Base-by-base conservation (phyloP, 2,329 filamentous ascomycete species). In the Pyricularia sp. region DNA sequence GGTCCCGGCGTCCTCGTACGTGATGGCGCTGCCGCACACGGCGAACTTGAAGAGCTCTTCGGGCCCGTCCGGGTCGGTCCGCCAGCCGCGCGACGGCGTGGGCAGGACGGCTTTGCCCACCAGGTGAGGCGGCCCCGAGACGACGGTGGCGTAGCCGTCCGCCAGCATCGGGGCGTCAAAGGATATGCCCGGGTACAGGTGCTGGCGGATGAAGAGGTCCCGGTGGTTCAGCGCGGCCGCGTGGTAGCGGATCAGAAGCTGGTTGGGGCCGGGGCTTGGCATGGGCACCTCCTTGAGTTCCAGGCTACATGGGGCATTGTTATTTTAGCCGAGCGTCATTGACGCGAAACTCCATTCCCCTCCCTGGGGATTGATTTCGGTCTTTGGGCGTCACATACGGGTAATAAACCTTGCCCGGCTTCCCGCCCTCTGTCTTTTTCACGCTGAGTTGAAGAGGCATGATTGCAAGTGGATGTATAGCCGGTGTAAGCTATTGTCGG, bases 151-250 rank as follows among this genome's bases (percentile, higher is more conserved):
- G 70, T 84, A 87, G 68, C 91, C 93, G 73, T 97, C 93, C 66
- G 92, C 86, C 30, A 96, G 83, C 57, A 97, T 78, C 0, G 93
- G 91, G 6, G 87, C 81, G 66, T 84, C 82, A 75, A 96, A 96
- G 13, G 89, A 88, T 64, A 91, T 88, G 70, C 85, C 88, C 0
- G 93, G 93, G 79, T 97, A 97, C 55, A 96, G 85, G 72, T 93
- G 88, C 75, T 94, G 92, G 65, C 93, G 90, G 76, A 96, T 89
- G 79, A 97, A 97, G 70, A 96, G 85, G 75, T 97, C 94, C 71
- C 93, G 89, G 79, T 97, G 94, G 79, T 97, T 97, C 63, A 97
- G 86, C 16, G 93, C 89, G 1, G 88, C 90, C 63, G 92, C 90
- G 44, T 84, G 83, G 72, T 97, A 80, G 71, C 85, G 86, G 67